Evolutionary conservation across 169 alveolate species (phyloP), one percentile per base, ranked within the genome.

Genomic region (Plasmodium fragile): DNA sequence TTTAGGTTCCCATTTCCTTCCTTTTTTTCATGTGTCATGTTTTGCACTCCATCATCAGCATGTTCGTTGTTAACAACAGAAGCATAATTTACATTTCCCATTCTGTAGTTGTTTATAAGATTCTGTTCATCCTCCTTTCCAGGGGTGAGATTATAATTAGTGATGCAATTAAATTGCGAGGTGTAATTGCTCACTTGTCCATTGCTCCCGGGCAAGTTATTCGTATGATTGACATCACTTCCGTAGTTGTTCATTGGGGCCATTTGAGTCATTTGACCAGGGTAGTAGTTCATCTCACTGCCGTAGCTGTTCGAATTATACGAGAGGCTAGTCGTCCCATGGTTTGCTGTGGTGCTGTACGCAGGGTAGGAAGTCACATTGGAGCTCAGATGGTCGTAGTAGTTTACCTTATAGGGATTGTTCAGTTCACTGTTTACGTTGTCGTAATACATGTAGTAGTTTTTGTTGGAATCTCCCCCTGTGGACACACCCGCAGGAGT

Each of bases 391-490:
- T 30, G 89, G 41, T 87, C 82, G 52, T 87, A 87, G 78, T 49
- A 84, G 80, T 75, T 84, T 34, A 84, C 25, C 36, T 84, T 82
- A 84, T 84, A 84, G 22, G 93, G 84, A 16, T 84, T 84, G 59
- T 49, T 84, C 39, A 84, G 22, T 49, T 73, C 80, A 16, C 39
- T 84, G 36, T 84, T 84, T 7, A n/a, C 79, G 32, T n/a, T 84
- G 13, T 39, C 53, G 72, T 82, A 82, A 22, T 82, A 82, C 52
- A 65, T 25, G 45, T 65, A 52, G 16, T 30, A 34, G 32, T 82
- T 82, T 82, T 82, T 82, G 30, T 45, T 82, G 10, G 72, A 25
- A 39, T 53, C 69, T 65, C 39, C 75, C 22, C 59, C 59, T 13
- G 59, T 49, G 22, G 59, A 8, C 22, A 11, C 59, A 1, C 22